Evolutionary conservation across 129 eudicot species (phyloP), one percentile per base, ranked within the genome.

Genomic region (Escallonia rubra): DNA sequence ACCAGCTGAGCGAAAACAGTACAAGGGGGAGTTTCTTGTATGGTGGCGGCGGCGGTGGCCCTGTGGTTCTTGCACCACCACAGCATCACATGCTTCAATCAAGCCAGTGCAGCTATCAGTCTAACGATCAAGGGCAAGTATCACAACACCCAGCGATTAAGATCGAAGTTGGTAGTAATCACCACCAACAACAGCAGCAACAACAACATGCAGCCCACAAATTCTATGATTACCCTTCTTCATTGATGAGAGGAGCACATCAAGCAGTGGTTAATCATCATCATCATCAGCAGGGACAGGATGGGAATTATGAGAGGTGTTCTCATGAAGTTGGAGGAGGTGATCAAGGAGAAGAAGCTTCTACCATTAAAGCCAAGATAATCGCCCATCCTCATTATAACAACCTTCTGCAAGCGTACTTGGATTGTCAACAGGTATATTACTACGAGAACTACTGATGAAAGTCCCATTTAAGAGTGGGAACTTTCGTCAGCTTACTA

Each of bases 351-450:
- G 51, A 59, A 9, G 89, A 85, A 61, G 89, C 77, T 70, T 91
- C 87, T 55, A 81, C 89, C 61, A 78, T 88, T 0, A 92, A 92
- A 75, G 96, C 96, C 40, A 92, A 88, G 82, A 92, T 92, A 8
- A 80, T 92, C 6, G 86, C 96, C 50, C 98, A 92, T 75, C 98
- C 98, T 76, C 96, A 88, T 56, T 92, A 88, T 68, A 83, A 96
- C 64, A 86, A 80, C 62, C 95, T 92, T 72, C 84, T 92, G 67
- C 87, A 92, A 83, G 98, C 98, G 72, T 92, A 88, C 67, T 74
- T 92, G 82, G 98, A 86, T 63, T 92, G 98, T 57, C 98, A 92
- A 80, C 88, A 92, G 96, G 98, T 86, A 45, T 39, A 23, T 6
- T 60, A 7, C 58, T 23, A 23, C 34, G 34, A 23, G 34, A 23